Evolutionary conservation across 2,329 filamentous ascomycete genomes (phyloP).

Genomic region (Aspergillus fumigatiaffinis): DNA sequence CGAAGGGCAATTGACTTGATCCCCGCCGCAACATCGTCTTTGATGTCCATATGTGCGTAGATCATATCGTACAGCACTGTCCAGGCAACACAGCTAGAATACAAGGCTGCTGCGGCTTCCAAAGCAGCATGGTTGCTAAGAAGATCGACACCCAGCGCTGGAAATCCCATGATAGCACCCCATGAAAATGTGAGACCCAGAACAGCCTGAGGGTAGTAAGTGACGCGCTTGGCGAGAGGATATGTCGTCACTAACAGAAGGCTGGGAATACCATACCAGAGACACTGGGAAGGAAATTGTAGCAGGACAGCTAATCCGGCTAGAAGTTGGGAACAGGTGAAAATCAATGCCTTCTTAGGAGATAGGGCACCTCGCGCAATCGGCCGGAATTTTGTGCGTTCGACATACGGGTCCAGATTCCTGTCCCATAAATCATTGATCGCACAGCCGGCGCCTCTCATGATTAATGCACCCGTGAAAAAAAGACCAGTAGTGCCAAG

Average conservation of each 20-base stretch:
- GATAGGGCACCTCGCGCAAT: slow-evolving; percentile 51
- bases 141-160: slow-evolving; percentile 44
- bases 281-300: slow-evolving; percentile 39
- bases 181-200: slow-evolving; percentile 51
- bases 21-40: slow-evolving; percentile 47
- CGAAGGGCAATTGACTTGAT: slow-evolving; percentile 51
- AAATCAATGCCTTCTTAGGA: slow-evolving; percentile 40
- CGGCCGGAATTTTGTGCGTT: slow-evolving; percentile 49
- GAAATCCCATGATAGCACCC: slow-evolving; percentile 48
- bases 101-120: slow-evolving; percentile 39
- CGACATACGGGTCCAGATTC: slow-evolving; percentile 51
- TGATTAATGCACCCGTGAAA: slow-evolving; percentile 45
- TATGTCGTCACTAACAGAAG: slow-evolving; percentile 46
- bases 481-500: slow-evolving; percentile 37
- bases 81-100: slow-evolving; percentile 47
- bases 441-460: slow-evolving; percentile 50
- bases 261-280: slow-evolving; percentile 43
- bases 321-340: slow-evolving; percentile 42
- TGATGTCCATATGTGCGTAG: slow-evolving; percentile 51
- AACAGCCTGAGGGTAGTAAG: slow-evolving; percentile 51
- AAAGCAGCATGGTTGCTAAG: slow-evolving; percentile 35
- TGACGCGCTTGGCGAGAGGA: slow-evolving; percentile 51
- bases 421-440: slow-evolving; percentile 57
- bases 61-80: slow-evolving; percentile 50
- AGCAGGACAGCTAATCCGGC: slow-evolving; percentile 41